Conservation (phyloP, 2,329 filamentous ascomycete species). For the Ceratocystis ficicola region DNA sequence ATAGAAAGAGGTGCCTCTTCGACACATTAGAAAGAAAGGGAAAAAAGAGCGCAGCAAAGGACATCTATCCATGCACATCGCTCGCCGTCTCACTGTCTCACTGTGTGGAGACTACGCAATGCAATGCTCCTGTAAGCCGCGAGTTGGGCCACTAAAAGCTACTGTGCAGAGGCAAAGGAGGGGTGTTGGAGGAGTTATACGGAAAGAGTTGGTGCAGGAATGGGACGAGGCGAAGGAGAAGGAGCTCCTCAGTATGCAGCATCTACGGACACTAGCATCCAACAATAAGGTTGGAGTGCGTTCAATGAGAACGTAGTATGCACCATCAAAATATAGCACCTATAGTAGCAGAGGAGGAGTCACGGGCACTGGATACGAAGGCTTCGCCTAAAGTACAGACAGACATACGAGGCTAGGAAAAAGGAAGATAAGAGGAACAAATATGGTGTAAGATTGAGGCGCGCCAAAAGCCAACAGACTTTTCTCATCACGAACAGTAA, state of each 20-base stretch:
- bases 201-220: not conserved
- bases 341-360: not conserved
- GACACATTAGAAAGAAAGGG: too few species aligned
- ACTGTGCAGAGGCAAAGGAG: not conserved
- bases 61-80: not conserved
- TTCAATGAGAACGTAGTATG: not conserved
- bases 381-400: not conserved
- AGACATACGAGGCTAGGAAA: not conserved
- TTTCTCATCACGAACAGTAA: not conserved
- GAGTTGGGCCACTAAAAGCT: not conserved
- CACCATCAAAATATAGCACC: not conserved
- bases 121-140: not conserved
- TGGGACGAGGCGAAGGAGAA: not conserved
- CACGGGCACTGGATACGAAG: not conserved
- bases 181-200: not conserved
- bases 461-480: conserved; percentile 5
- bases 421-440: not conserved
- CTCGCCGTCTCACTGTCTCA: not conserved
- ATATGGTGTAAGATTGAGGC: not conserved
- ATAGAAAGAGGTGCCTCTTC: too few species aligned
- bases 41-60: not conserved
- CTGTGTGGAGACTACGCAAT: conserved; percentile 1
- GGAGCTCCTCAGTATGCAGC: not conserved
- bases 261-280: not conserved
- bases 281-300: not conserved